Base-by-base conservation (phyloP, 805 yeast species). In the Yamadazyma ubonensis region DNA sequence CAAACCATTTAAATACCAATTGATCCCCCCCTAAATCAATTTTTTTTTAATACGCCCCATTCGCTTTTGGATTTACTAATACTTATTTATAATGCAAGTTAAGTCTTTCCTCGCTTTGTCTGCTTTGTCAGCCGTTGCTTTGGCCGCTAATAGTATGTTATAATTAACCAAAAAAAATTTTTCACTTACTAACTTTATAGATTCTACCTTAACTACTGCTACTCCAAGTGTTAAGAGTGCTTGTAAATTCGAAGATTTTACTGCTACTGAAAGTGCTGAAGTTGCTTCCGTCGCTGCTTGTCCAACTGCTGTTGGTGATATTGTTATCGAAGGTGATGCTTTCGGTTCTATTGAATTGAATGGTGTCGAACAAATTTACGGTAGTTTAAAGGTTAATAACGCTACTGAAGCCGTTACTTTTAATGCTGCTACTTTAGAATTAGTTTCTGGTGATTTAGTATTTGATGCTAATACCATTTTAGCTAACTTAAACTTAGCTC, bases 231-330 rank as follows among this genome's bases (percentile, higher is more conserved):
- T 78, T 45, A 57, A 77, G 41, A 73, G 76, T 48, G 70, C 78
- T 20, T 86, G 95, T 76, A 73, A 85, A 27, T 79, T 83, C 70
- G 55, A 70, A 20, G 63, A 68, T 36, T 70, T 73, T 52, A 86
- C 95, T 38, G 95, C 88, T 53, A 79, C 93, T 40, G 78, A 81
- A 30, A 88, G 89, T 67, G 54, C 85, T 22, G 90, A 88, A 52
- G 79, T 91, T 59, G 95, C 88, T 55, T 57, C 63, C 19, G 76
- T 84, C 39, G 65, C 86, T 36, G 72, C 80, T 33, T 93, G 99
- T 79, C 64, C 76, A 27, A 84, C 88, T 47, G 74, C 93, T 52
- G 76, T 77, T 49, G 98, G 96, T 75, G 82, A 82, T 62, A 70
- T 93, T 54, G 63, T 71, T 67, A 75, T 91, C 58, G 58, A 75